Percentiles rank a stretch among this genome's conserved stretches.
phyloP scores from a whole-genome alignment of 371 early-diverging fungal genomes.

The Mortierella sp. region DNA sequence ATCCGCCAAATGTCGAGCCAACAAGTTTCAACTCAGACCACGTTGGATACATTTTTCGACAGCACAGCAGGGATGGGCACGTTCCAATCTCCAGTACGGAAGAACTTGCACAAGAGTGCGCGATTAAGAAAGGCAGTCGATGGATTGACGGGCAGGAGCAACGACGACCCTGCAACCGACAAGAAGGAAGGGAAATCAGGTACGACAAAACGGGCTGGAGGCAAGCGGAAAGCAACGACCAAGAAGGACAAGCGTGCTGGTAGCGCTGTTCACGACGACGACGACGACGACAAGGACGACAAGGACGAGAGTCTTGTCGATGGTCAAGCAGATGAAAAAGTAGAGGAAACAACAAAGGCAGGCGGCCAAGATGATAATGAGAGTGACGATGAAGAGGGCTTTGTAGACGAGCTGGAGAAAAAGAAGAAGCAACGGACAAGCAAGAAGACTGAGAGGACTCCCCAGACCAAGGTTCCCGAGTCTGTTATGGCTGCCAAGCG shows the following conservation, averaged over 20 bases:
- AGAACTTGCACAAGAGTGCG: slow-evolving; percentile 57
- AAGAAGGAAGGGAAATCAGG: not conserved
- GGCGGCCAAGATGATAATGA: slow-evolving; percentile 1
- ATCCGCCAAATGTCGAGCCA: slow-evolving; percentile 69
- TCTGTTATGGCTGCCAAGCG: slow-evolving; percentile 43
- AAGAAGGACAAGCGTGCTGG: slow-evolving; percentile 17
- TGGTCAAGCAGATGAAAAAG: not conserved
- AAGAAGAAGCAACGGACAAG: slow-evolving; percentile 10
- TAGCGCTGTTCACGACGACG: slow-evolving; percentile 9
- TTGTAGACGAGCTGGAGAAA: slow-evolving; percentile 22
- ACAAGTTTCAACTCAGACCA: slow-evolving; percentile 55
- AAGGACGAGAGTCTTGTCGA: not conserved
- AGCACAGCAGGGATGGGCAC: slow-evolving; percentile 25
- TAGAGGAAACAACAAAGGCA: not conserved
- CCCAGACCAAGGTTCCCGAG: slow-evolving; percentile 33
- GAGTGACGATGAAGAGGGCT: slow-evolving; percentile 17
- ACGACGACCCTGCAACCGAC: slow-evolving; percentile 13
- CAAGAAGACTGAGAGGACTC: slow-evolving; percentile 5
- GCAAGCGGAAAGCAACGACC: slow-evolving; percentile 11
- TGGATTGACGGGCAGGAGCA: slow-evolving; percentile 45
- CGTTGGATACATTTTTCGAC: slow-evolving; percentile 60
- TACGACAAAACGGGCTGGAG: not conserved
- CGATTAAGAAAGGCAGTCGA: slow-evolving; percentile 52
- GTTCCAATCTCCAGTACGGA: slow-evolving; percentile 24
- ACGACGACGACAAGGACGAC: slow-evolving; percentile 1